Evolutionary conservation across 306 rosid species (phyloP), one percentile per base, ranked within the genome.

Genomic region (Datisca glomerata): DNA sequence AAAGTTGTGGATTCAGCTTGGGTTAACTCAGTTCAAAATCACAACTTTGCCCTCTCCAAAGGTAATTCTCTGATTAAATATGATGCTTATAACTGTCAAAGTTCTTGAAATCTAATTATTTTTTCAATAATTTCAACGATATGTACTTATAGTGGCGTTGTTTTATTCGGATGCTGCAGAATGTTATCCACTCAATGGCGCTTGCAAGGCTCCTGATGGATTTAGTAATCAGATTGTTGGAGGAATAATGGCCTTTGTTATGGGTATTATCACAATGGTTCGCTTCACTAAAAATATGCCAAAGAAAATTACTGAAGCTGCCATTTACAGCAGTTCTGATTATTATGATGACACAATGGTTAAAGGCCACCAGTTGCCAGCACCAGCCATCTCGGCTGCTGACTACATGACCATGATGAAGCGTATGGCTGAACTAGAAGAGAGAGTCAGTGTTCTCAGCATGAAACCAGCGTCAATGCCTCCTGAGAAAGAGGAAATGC

Each of bases 361-460:
- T 11, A 65, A 59, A 22, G 47, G 29, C 4, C 58, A 67, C 12
- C 50, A 62, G 25, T 51, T 66, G 43, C 63, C 77, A 12, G 36
- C 17, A 8, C 58, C 71, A 28, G 32, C 62, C 59, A 64, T 80
- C 49, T 53, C 57, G 41, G 9, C 42, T 18, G 37, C 60, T 27
- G 86, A 75, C 56, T 66, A 62, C 66, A 54, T 55, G 59, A 45
- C 81, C 34, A 77, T 73, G 56, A 60, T 84, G 73, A 78, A 80
- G 60, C 93, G 93, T 62, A 84, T 89, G 79, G 70, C 77, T 49
- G 95, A 78, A 50, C 59, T 89, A 69, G 98, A 89, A 69, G 71
- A 64, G 56, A 74, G 63, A 57, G 64, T 70, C 61, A 13, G 20
- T 7, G 29, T 3, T 52, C 43, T 81, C 39, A 78, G 67, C 45